These are phyloP conservation scores for Orbilia ellipsospora DNA, from an alignment of 2,329 filamentous ascomycete genomes.

Conservation along the genomic window DNA sequence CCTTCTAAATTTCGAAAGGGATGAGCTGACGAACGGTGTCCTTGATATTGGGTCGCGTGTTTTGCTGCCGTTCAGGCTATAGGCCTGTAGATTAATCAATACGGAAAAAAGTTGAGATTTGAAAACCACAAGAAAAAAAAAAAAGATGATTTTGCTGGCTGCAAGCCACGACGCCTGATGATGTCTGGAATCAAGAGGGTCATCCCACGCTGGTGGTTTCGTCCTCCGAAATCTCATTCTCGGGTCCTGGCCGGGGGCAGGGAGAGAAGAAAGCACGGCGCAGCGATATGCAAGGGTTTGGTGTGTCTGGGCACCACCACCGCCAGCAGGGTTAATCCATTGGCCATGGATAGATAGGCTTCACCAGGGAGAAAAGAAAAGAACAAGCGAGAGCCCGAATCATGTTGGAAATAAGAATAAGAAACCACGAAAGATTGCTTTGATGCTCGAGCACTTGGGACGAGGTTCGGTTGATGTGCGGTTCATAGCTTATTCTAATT, in stretches of 20 bases:
- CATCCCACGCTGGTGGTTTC: conserved; percentile 39
- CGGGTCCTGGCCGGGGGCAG: conserved; percentile 37
- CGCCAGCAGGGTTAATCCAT: conserved; percentile 48
- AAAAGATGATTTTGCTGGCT: too few species aligned
- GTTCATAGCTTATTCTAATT: conserved; percentile 24
- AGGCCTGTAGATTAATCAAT: conserved; percentile 4
- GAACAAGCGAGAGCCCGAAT: conserved; percentile 33
- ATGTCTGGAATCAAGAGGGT: conserved; percentile 32
- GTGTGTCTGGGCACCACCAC: conserved; percentile 30
- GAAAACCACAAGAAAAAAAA: too few species aligned
- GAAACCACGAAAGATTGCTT: conserved; percentile 12
- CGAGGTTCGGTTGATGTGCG: conserved; percentile 35
- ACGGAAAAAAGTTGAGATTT: neutral
- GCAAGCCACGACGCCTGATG: conserved; percentile 35
- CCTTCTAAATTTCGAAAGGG: conserved; percentile 1
- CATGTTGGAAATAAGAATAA: conserved; percentile 7
- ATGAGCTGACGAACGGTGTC: neutral
- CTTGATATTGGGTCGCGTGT: conserved; percentile 3
- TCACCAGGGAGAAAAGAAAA: conserved; percentile 43
- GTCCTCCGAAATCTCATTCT: conserved; percentile 47
- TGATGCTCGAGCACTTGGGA: conserved; percentile 12
- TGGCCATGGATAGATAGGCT: conserved; percentile 24
- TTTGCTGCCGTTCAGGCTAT: conserved; percentile 7
- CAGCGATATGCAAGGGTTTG: conserved; percentile 55
- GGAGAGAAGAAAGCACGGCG: conserved; percentile 36